Evolutionary conservation across 257 asterid species (phyloP).

Genomic region (Capsicum baccatum): DNA sequence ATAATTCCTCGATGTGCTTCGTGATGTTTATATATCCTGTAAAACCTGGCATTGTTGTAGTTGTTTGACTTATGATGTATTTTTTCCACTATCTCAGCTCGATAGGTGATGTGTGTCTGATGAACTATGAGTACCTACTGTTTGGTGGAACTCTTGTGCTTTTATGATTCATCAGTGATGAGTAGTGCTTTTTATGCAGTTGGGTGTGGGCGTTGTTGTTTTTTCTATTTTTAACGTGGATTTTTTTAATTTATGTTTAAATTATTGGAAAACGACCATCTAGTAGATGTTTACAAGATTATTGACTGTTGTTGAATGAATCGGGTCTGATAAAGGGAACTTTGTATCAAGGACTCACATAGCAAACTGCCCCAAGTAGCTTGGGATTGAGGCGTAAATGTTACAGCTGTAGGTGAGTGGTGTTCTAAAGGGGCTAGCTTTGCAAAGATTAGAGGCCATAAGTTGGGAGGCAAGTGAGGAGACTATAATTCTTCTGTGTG

Average conservation of each 20-base stretch:
- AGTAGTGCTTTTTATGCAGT: not conserved
- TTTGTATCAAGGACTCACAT: not conserved
- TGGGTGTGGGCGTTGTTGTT: not conserved
- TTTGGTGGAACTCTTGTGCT: not conserved
- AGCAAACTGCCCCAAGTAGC: not conserved
- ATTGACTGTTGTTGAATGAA: not conserved
- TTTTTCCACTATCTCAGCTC: no score
- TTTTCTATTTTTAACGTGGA: not conserved
- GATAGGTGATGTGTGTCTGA: no score
- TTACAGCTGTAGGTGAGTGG: not conserved
- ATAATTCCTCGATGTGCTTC: no score
- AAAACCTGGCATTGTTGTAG: no score
- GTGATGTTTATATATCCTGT: no score
- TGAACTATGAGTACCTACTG: not conserved
- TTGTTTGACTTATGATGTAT: no score
- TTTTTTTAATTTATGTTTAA: not conserved
- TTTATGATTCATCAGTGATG: not conserved
- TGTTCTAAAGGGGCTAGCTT: not conserved
- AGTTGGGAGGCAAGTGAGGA: not conserved
- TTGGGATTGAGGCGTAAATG: not conserved
- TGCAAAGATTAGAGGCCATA: not conserved
- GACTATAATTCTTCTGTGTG: not conserved
- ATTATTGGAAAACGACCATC: constrained; percentile 8
- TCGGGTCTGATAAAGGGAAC: not conserved
- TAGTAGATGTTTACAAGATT: not conserved